phyloP scores from a whole-genome alignment of 495 filamentous ascomycete genomes.

The Copromyces sp. region DNA sequence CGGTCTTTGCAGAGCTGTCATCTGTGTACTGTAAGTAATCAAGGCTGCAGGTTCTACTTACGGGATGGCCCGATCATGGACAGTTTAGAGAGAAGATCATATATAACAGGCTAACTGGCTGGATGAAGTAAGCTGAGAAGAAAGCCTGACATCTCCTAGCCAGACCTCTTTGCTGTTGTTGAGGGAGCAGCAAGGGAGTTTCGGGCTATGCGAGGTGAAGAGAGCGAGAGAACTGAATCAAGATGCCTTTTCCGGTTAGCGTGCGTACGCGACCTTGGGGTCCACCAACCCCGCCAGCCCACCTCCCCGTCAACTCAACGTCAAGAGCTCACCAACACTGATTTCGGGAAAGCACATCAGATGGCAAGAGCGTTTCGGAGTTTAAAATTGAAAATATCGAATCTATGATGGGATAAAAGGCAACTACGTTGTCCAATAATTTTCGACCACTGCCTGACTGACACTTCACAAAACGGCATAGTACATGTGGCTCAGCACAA shows the following conservation, averaged over 20 bases:
- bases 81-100: neutral
- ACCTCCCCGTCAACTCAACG: neutral
- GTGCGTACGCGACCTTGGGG: neutral
- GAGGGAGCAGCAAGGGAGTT: neutral
- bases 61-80: neutral
- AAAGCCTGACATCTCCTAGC: neutral
- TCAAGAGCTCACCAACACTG: neutral
- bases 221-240: neutral
- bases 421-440: neutral
- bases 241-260: neutral
- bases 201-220: neutral
- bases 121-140: neutral
- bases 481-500: neutral
- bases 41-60: neutral
- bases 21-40: neutral
- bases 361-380: neutral
- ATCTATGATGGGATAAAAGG: neutral
- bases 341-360: neutral
- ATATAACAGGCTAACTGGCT: neutral
- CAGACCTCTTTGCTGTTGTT: neutral
- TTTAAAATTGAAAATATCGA: neutral
- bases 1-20: neutral
- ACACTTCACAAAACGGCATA: neutral
- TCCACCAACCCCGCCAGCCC: neutral
- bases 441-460: neutral